Evolutionary conservation across 768 basidiomycete species (phyloP).

Genomic region (Amanita inopinata): DNA sequence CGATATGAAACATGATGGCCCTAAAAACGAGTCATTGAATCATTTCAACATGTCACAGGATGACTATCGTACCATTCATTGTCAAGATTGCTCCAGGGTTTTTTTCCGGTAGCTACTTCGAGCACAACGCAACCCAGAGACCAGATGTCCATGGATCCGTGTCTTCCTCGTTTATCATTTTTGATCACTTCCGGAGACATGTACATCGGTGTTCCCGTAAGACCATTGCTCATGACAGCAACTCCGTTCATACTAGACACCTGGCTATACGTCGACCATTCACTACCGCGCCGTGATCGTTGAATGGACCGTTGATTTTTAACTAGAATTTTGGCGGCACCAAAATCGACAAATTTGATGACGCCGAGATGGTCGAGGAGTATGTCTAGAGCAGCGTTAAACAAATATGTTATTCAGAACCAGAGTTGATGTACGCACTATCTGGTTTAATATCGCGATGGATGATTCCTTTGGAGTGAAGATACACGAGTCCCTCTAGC

Average conservation of each 20-base stretch:
- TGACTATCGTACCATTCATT: slow-evolving; percentile 79
- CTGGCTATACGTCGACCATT: slow-evolving; percentile 23
- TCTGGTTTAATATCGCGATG: slow-evolving; percentile 99
- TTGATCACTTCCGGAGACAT: slow-evolving; percentile 99
- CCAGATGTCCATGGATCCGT: slow-evolving; percentile 99
- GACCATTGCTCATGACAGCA: slow-evolving; percentile 62
- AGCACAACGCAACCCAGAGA: slow-evolving; percentile 95
- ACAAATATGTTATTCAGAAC: neutral
- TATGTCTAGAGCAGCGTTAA: slow-evolving; percentile 55
- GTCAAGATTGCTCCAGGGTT: slow-evolving; percentile 98
- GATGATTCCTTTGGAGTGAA: slow-evolving; percentile 86
- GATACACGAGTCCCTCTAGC: slow-evolving; percentile 87
- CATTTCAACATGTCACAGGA: neutral
- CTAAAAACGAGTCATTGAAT: slow-evolving; percentile 27
- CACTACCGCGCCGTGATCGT: slow-evolving; percentile 54
- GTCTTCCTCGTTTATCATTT: slow-evolving; percentile 77
- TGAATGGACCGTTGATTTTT: slow-evolving; percentile 79
- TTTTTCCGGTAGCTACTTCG: slow-evolving; percentile 92
- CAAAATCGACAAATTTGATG: slow-evolving; percentile 96
- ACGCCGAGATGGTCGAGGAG: slow-evolving; percentile 83
- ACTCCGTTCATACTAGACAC: slow-evolving; percentile 29
- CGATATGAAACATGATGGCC: slow-evolving; percentile 99
- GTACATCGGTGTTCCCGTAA: slow-evolving; percentile 99
- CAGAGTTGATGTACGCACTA: slow-evolving; percentile 47
- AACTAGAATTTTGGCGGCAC: slow-evolving; percentile 92